These are phyloP conservation scores for Penicillium sclerotigenum DNA, from an alignment of 2,329 filamentous ascomycete species.

Conservation along the genomic window DNA sequence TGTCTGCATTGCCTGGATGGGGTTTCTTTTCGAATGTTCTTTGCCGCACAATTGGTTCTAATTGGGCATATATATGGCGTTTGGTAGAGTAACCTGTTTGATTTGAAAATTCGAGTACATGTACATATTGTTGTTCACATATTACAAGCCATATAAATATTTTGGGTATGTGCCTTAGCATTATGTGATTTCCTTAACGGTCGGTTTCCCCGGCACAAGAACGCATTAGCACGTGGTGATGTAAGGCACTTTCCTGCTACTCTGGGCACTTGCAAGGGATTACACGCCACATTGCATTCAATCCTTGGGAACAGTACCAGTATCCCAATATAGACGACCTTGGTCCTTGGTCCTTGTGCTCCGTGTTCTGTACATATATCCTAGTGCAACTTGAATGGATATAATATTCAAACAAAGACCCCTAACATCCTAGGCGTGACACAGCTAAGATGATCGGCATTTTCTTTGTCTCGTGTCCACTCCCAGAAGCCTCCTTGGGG, in stretches of 20 bases:
- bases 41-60: not conserved
- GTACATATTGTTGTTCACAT: conserved; percentile 1
- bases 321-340: not conserved
- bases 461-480: conserved; percentile 15
- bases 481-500: conserved; percentile 10
- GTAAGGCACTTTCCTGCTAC: not conserved
- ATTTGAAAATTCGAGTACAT: not conserved
- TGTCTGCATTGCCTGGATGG: conserved; percentile 2
- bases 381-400: not conserved
- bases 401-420: not conserved
- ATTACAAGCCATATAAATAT: not conserved
- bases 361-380: not conserved
- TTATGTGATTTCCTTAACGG: not conserved
- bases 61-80: conserved; percentile 3
- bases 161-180: not conserved
- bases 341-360: not conserved
- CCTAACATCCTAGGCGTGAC: conserved; percentile 5
- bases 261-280: conserved; percentile 6
- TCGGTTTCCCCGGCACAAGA: conserved; percentile 1
- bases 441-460: conserved; percentile 12
- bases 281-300: conserved; percentile 6
- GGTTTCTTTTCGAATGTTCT: conserved; percentile 2
- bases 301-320: not conserved
- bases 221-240: conserved; percentile 7
- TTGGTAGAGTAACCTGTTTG: conserved; percentile 1